Base-by-base conservation (phyloP, 2,329 filamentous ascomycete species). In the Lasiodiplodia gonubiensis region DNA sequence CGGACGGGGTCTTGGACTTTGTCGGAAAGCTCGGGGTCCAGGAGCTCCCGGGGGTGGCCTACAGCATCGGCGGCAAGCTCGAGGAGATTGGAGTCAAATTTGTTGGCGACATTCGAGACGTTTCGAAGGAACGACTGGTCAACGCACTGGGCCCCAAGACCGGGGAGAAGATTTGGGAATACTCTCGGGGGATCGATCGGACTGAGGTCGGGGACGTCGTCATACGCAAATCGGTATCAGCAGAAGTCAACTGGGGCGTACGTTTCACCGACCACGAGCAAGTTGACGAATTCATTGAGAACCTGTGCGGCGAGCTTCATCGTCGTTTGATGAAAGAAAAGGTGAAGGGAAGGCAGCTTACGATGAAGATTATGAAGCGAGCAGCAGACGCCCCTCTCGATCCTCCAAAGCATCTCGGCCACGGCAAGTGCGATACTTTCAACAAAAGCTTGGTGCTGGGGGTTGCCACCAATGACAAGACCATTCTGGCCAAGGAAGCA, bases 191-290 rank as follows among this genome's bases (percentile, higher is more conserved):
- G 2, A 92, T 98, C 59, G 95, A 99, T 78, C 86, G 85, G 60
- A 85, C 88, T 1, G 93, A 97, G 77, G 92, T 98, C 6, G 94
- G 94, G 37, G 91, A 94, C 67, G 91, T 96, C 74, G 88, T 90
- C 0, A 84, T 92, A 18, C 89, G 95, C 65, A 99, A 98, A 76
- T 98, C 94, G 0, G 93, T 99, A 0, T 98, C 95, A 2, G 94
- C 94, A 0, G 95, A 99, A 77, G 93, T 99, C 70, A 99, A 95
- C 73, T 99, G 95, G 95, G 95, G 96, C 2, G 97, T 99, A 67
- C 89, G 95, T 6, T 99, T 99, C 76, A 88, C 95, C 71, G 96
- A 86, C 69, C 93, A 97, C 74, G 86, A 88, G n/a, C 94, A 99
- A 78, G 94, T 93, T 0, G 94, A 98, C 68, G 92, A 96, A 70